These are phyloP conservation scores for Claviceps digitariae DNA, from an alignment of 2,329 filamentous ascomycete genomes.

Conservation along the genomic window DNA sequence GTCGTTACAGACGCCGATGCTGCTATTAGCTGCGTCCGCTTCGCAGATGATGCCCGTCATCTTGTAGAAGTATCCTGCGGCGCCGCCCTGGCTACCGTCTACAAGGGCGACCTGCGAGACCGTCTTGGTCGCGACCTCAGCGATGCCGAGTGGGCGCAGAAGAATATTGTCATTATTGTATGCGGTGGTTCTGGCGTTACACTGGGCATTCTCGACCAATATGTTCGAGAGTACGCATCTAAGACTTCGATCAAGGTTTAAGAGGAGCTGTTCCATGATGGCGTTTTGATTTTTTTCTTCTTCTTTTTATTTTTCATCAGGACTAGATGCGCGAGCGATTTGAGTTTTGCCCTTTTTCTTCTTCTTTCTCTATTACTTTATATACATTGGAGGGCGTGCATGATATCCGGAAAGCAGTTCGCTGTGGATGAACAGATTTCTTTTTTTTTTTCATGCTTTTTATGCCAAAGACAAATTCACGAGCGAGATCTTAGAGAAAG, in stretches of 20 bases:
- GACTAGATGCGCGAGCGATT: background rate
- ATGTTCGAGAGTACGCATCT: slow-evolving; percentile 31
- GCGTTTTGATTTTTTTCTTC: background rate
- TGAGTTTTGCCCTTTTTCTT: background rate
- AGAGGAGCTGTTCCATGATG: background rate
- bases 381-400: background rate
- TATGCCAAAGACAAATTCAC: background rate
- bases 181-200: slow-evolving; percentile 66
- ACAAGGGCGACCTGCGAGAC: slow-evolving; percentile 48
- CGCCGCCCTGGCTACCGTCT: slow-evolving; percentile 58
- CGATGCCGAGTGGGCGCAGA: slow-evolving; percentile 46
- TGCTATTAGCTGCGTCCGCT: slow-evolving; percentile 58
- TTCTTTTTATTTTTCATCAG: background rate
- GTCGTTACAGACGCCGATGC: slow-evolving; percentile 49
- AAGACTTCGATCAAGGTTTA: slow-evolving; percentile 20
- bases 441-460: background rate
- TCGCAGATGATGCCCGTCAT: slow-evolving; percentile 70
- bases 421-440: background rate
- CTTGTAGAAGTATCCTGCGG: slow-evolving; percentile 80
- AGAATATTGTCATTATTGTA: slow-evolving; percentile 70
- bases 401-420: background rate
- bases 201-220: slow-evolving; percentile 45
- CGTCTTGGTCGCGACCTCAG: slow-evolving; percentile 38
- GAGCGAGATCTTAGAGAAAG: background rate
- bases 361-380: background rate